phyloP scores from a whole-genome alignment of 768 basidiomycete genomes.

The Crassisporium funariophilum region DNA sequence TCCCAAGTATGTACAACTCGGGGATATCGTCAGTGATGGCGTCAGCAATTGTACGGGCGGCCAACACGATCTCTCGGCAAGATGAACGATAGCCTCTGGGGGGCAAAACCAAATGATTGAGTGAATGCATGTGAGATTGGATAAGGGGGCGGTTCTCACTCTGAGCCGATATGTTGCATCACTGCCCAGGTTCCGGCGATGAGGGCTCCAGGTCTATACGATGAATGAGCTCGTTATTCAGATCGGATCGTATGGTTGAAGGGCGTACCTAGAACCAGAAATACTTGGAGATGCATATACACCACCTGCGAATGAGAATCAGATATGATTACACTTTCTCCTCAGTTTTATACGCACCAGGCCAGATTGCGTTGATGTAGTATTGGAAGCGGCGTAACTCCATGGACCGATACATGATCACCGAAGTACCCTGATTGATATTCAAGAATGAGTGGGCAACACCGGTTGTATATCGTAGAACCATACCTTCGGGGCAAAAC shows the following conservation, averaged over 20 bases:
- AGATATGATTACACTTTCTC: constrained; percentile 1
- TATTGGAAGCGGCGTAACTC: constrained; percentile 83
- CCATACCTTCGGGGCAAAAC: constrained; percentile 86
- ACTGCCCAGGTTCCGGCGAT: constrained; percentile 97
- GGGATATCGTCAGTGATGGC: constrained; percentile 69
- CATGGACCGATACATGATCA: constrained; percentile 89
- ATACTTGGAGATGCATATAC: constrained; percentile 90
- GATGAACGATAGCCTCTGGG: constrained; percentile 84
- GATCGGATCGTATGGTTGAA: background rate
- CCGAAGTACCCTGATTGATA: constrained; percentile 74
- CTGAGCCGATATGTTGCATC: constrained; percentile 88
- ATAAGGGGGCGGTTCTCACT: constrained; percentile 48
- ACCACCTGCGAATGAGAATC: constrained; percentile 56
- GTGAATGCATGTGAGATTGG: background rate
- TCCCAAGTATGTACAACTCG: constrained; percentile 86
- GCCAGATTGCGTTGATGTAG: constrained; percentile 81
- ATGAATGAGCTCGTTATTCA: background rate
- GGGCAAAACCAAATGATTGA: constrained; percentile 4
- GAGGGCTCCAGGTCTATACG: constrained; percentile 78
- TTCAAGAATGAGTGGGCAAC: constrained; percentile 1
- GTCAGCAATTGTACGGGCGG: constrained; percentile 69
- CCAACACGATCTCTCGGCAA: constrained; percentile 78
- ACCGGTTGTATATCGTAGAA: constrained; percentile 2
- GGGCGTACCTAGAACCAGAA: constrained; percentile 81
- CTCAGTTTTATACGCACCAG: constrained; percentile 45